Base-by-base conservation (phyloP, 768 basidiomycete genomes). In the Boletales sp. region DNA sequence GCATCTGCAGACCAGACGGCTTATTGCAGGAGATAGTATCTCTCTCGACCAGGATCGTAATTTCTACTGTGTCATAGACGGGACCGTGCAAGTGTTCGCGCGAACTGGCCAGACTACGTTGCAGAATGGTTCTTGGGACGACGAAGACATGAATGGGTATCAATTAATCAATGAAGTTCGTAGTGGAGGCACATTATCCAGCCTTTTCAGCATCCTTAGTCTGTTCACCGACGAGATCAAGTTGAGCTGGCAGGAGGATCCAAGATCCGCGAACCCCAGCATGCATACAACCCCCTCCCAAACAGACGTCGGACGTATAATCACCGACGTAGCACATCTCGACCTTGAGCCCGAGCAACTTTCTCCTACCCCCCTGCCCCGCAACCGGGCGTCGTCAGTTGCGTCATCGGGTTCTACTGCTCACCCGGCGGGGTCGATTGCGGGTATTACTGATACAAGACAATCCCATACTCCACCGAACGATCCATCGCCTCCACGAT, bases 61-160 rank as follows among this genome's bases (percentile, higher is more conserved):
- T 55, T 99, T 99, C 70, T 98, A 97, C 69, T 97, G 93, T 65
- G 95, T 99, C 31, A 87, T 98, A 30, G 97, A 99, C 66, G 97
- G 97, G n/a, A 87, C 80, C 53, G 95, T 95, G 13, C 92, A 99
- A 62, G 92, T 98, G 11, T 97, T 81, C 65, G 90, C 90, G 14
- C 80, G 82, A 51, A 83, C 84, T 1, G 83, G 81, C 6, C 77
- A 80, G 54, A 70, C 72, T 12, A 61, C 72, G 11, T 74, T 76
- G 29, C 73, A 70, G 45, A 77, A 78, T 47, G 80, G 80, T 37
- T 69, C 79, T 12, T 90, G 86, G 84, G 90, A 90, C 35, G 82
- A 85, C 47, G 89, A 90, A 61, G 85, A 90, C 45, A 88, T 90
- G 81, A 95, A 97, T 55, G 94, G 95, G 2, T 97, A 94, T 69